Evolutionary conservation across 2,329 filamentous ascomycete genomes (phyloP), one percentile per base, ranked within the genome.

Genomic region (Hysterium pulicare): DNA sequence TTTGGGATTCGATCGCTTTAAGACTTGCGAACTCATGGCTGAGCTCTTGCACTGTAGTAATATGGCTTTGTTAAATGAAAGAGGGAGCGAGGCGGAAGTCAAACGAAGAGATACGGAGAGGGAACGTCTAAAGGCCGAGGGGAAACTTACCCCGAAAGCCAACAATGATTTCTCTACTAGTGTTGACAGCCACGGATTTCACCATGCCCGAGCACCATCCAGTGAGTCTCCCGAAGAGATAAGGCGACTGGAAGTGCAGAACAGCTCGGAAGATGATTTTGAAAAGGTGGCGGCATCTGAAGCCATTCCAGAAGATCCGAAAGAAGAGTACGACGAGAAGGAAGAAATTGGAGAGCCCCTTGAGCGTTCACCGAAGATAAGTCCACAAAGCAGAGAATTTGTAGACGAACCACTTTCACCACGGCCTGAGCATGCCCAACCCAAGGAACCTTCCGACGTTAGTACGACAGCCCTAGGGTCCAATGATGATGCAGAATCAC

Each of bases 11-110:
- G 93, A 98, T 68, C 80, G 93, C 16, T 98, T 98, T 75, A 98
- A 98, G 74, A 97, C 93, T 0, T 98, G 93, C 67, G 93, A 98
- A 69, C 76, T 98, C 46, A 97, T 98, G 93, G 93, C 93, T 1
- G 93, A 98, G 68, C 75, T 98, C 33, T 72, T 98, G 30, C 93
- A 98, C 67, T 98, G 93, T 69, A 97, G 91, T 66, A 98, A 98
- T 64, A 98, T 98, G 93, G 90, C 87, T 5, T 74, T 98, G 26
- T 73, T 98, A 51, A 98, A 98, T 61, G 90, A 97, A 63, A 75
- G 82, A 8, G 93, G 91, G 23, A 90, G 90, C 9, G 90, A 98
- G 62, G 84, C 89, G 51, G 82, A 95, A 50, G 89, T 97, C 46
- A 82, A 78, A 47, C 76, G 81, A 32, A 80, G 93, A 46, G 90